A percentile compares a stretch with the other conserved stretches of the same genome.
These are phyloP conservation scores for Neofusicoccum umdonicola DNA, from an alignment of 2,329 filamentous ascomycete genomes.

Conservation along the genomic window DNA sequence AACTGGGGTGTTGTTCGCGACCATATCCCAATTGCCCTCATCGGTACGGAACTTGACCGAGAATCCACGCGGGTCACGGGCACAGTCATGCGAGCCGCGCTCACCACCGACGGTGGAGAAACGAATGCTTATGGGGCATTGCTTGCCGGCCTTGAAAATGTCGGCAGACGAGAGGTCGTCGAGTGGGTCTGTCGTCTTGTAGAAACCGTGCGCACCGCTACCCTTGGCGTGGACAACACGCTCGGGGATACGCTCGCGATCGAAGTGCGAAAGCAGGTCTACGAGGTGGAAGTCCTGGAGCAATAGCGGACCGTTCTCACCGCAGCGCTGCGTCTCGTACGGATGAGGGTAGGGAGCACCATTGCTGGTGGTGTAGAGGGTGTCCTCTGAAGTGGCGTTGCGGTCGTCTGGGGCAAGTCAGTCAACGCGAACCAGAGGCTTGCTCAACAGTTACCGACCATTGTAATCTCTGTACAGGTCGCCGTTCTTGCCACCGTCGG, in stretches of 20 bases:
- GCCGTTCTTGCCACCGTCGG: constrained; percentile 34
- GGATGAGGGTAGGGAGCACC: constrained; percentile 57
- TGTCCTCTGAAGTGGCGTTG: constrained; percentile 42
- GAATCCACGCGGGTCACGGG: constrained; percentile 71
- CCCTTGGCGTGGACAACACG: constrained; percentile 53
- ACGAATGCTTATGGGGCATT: constrained; percentile 63
- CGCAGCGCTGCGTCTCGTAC: constrained; percentile 56
- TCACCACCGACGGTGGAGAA: constrained; percentile 78
- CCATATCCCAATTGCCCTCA: constrained; percentile 72
- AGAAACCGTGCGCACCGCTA: constrained; percentile 49
- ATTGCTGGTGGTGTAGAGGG: constrained; percentile 57
- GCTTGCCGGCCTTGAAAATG: constrained; percentile 62
- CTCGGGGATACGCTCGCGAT: constrained; percentile 51
- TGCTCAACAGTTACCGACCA: not conserved
- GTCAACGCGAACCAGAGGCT: not conserved
- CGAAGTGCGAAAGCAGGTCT: constrained; percentile 51
- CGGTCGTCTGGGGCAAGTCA: constrained; percentile 37
- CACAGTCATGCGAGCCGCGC: constrained; percentile 68
- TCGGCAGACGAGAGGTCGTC: constrained; percentile 48
- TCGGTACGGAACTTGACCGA: constrained; percentile 71
- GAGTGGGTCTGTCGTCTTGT: constrained; percentile 46
- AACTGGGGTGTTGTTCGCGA: constrained; percentile 71
- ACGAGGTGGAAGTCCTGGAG: constrained; percentile 53
- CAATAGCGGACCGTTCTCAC: constrained; percentile 58
- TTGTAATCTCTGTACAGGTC: constrained; percentile 42